phyloP scores from a whole-genome alignment of 1,284 basidiomycete species.

The Testicularia cyperi region DNA sequence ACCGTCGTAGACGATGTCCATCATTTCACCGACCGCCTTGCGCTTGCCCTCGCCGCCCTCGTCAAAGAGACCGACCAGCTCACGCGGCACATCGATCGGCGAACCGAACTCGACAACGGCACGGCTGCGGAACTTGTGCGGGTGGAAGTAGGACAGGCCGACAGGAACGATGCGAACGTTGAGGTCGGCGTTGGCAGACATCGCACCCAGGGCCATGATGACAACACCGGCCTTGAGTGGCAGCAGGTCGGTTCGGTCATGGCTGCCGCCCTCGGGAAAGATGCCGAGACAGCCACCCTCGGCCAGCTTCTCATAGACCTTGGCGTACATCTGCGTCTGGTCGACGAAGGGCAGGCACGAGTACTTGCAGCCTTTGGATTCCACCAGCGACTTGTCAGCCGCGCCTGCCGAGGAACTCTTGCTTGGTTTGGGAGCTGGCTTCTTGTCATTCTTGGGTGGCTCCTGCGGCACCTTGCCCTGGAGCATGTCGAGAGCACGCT shows the following conservation, averaged over 20 bases:
- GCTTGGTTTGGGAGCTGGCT: conserved; percentile 3
- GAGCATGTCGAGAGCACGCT: conserved; percentile 55
- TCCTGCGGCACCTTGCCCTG: conserved; percentile 38
- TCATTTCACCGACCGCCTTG: conserved; percentile 83
- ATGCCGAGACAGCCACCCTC: conserved; percentile 73
- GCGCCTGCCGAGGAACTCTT: conserved; percentile 13
- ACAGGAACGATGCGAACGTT: conserved; percentile 59
- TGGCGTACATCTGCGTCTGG: conserved; percentile 90
- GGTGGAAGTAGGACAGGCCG: conserved; percentile 60
- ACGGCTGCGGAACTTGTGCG: conserved; percentile 60
- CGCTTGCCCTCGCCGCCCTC: conserved; percentile 84
- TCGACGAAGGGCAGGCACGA: conserved; percentile 66
- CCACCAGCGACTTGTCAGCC: conserved; percentile 8
- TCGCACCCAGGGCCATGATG: conserved; percentile 61
- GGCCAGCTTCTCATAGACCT: conserved; percentile 85
- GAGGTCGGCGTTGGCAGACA: conserved; percentile 56
- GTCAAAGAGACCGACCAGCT: conserved; percentile 86
- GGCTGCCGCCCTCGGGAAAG: conserved; percentile 58
- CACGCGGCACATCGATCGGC: conserved; percentile 82
- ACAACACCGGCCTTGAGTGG: conserved; percentile 60
- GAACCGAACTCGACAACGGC: conserved; percentile 90
- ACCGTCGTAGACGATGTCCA: conserved; percentile 92
- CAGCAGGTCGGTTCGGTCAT: conserved; percentile 59
- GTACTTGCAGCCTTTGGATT: conserved; percentile 43
- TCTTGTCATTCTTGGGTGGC: conserved; percentile 17